Evolutionary conservation across 1,284 basidiomycete genomes (phyloP).

Genomic region (Melampsora americana): DNA sequence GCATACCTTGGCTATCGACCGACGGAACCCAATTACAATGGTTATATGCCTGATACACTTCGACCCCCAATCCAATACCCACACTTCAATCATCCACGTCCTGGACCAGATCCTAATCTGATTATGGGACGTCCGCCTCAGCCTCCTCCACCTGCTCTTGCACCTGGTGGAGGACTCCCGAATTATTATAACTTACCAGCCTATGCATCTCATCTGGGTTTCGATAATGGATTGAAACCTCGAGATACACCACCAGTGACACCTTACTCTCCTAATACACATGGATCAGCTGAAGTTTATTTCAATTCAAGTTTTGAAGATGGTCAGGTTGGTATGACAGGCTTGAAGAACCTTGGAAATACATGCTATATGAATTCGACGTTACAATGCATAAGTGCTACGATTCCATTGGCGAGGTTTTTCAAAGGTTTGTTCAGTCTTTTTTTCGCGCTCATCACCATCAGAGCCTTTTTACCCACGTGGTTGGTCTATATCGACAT

Average conservation of each 20-base stretch:
- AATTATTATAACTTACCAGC: constrained; percentile 52
- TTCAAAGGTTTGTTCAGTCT: constrained; percentile 66
- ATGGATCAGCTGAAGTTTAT: constrained; percentile 34
- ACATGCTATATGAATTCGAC: constrained; percentile 99
- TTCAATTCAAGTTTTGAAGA: constrained; percentile 43
- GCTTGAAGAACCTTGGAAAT: constrained; percentile 93
- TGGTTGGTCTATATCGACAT: neutral
- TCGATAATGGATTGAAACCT: neutral
- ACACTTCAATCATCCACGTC: constrained; percentile 5
- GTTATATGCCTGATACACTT: constrained; percentile 18
- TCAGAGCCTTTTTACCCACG: constrained; percentile 39
- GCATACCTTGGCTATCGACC: neutral
- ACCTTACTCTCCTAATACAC: constrained; percentile 26
- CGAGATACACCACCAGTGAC: constrained; percentile 21
- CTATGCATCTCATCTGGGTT: constrained; percentile 45
- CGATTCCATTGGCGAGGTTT: constrained; percentile 81
- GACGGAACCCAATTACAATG: constrained; percentile 10
- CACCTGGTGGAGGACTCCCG: constrained; percentile 51
- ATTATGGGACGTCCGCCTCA: constrained; percentile 22
- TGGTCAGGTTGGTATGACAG: constrained; percentile 67
- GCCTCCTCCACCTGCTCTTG: constrained; percentile 34
- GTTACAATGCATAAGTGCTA: constrained; percentile 89
- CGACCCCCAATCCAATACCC: constrained; percentile 42
- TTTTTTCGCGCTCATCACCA: constrained; percentile 47
- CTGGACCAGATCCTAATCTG: constrained; percentile 11